Conservation (phyloP, 2,329 filamentous ascomycete genomes). For the Microcyclosporella mali region DNA sequence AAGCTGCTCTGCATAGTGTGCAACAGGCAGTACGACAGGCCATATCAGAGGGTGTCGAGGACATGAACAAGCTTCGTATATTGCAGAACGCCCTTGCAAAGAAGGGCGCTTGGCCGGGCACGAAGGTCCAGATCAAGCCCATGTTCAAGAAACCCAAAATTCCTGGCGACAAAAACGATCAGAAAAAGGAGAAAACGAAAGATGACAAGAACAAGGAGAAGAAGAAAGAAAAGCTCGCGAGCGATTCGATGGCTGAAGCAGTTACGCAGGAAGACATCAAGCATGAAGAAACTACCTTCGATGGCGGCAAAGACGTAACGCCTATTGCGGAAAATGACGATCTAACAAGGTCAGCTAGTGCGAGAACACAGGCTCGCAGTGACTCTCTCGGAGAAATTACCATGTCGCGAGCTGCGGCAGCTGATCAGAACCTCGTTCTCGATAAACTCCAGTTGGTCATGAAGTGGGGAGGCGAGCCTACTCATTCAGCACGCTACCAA, state of each 20-base stretch:
- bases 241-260: conserved; percentile 9
- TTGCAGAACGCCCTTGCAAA: conserved; percentile 82
- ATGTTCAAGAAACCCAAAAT: conserved; percentile 87
- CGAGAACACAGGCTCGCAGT: conserved; percentile 55
- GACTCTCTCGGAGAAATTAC: conserved; percentile 87
- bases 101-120: conserved; percentile 90
- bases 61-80: conserved; percentile 75
- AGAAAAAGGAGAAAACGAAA: conserved; percentile 40
- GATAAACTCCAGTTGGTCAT: conserved; percentile 97
- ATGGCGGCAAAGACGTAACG: neutral
- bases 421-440: conserved; percentile 83
- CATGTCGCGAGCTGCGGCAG: conserved; percentile 87
- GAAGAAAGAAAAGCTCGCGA: conserved; percentile 37
- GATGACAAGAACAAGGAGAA: conserved; percentile 37
- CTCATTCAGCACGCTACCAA: conserved; percentile 93
- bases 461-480: conserved; percentile 98
- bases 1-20: conserved; percentile 81
- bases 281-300: conserved; percentile 6
- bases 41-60: conserved; percentile 72
- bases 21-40: conserved; percentile 80
- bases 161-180: conserved; percentile 9
- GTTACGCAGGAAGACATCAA: conserved; percentile 9
- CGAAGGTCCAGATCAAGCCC: conserved; percentile 97
- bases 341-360: conserved; percentile 31
- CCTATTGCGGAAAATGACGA: conserved; percentile 26